phyloP scores from a whole-genome alignment of 345 rosid species.

The Physaria fendleri region DNA sequence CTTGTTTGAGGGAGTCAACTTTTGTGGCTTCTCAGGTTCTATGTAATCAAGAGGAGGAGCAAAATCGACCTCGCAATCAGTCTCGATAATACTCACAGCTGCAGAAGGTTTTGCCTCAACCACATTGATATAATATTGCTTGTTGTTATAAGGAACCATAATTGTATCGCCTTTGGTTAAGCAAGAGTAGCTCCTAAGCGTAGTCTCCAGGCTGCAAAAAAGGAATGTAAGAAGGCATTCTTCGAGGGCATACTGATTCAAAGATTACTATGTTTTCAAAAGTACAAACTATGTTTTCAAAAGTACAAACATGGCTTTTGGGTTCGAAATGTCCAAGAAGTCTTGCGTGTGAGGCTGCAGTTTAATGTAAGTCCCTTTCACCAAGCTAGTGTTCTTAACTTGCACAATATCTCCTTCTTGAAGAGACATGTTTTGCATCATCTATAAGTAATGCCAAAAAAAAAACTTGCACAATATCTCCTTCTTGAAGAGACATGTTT shows the following conservation, averaged over 20 bases:
- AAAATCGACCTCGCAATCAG: conserved; percentile 71
- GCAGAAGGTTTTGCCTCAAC: conserved; percentile 56
- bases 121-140: conserved; percentile 50
- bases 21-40: conserved; percentile 44
- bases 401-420: conserved; percentile 54
- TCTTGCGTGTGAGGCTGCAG: conserved; percentile 61
- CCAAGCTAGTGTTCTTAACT: conserved; percentile 42
- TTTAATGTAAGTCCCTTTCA: conserved; percentile 55
- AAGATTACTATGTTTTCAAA: neutral
- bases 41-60: conserved; percentile 62
- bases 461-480: conserved; percentile 39
- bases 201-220: conserved; percentile 55
- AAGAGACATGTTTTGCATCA: conserved; percentile 69
- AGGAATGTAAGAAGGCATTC: neutral
- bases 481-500: conserved; percentile 64
- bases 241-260: neutral
- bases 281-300: conserved; percentile 38
- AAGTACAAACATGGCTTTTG: conserved; percentile 60
- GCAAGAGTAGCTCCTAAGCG: conserved; percentile 67
- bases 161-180: conserved; percentile 57
- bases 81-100: conserved; percentile 63
- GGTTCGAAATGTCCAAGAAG: conserved; percentile 59
- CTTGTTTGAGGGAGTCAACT: conserved; percentile 25
- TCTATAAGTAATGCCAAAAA: conserved; percentile 30
- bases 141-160: conserved; percentile 65